Evolutionary conservation across 805 yeast genomes (phyloP).

Genomic region (Zygosaccharomyces gambellarensis): DNA sequence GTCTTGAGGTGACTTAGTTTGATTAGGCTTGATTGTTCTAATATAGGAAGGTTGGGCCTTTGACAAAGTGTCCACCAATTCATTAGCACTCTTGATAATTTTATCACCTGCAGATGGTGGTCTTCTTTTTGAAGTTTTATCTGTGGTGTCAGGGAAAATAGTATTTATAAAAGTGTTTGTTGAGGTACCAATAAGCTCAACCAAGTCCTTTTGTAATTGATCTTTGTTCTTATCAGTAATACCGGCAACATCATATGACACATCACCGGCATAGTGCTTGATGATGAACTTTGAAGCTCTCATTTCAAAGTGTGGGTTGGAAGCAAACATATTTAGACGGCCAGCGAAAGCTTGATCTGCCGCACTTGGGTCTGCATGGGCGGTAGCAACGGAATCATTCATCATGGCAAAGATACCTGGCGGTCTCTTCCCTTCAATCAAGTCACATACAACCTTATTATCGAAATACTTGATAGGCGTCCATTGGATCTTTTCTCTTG

Average conservation of each 20-base stretch:
- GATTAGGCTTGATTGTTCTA: slow-evolving; percentile 96
- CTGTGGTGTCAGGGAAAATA: slow-evolving; percentile 62
- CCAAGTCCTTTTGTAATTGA: slow-evolving; percentile 80
- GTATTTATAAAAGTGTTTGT: slow-evolving; percentile 55
- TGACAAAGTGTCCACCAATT: slow-evolving; percentile 81
- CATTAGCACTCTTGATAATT: slow-evolving; percentile 87
- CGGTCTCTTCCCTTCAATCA: slow-evolving; percentile 89
- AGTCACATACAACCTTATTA: slow-evolving; percentile 92
- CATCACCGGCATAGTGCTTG: slow-evolving; percentile 98
- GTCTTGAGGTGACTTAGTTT: slow-evolving; percentile 83
- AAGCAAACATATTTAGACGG: slow-evolving; percentile 76
- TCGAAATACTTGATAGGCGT: slow-evolving; percentile 95
- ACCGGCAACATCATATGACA: slow-evolving; percentile 77
- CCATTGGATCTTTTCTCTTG: slow-evolving; percentile 93
- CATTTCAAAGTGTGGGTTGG: slow-evolving; percentile 83
- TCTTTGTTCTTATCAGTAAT: slow-evolving; percentile 98
- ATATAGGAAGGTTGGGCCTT: slow-evolving; percentile 93
- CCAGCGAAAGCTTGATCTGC: slow-evolving; percentile 96
- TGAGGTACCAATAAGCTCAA: slow-evolving; percentile 73
- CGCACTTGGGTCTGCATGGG: slow-evolving; percentile 94
- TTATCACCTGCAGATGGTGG: slow-evolving; percentile 97
- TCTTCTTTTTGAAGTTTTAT: slow-evolving; percentile 66
- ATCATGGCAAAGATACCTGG: slow-evolving; percentile 95
- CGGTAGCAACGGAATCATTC: slow-evolving; percentile 96
- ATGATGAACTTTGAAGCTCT: slow-evolving; percentile 83